phyloP scores from a whole-genome alignment of 805 yeast species.

The Starmerella floricola region DNA sequence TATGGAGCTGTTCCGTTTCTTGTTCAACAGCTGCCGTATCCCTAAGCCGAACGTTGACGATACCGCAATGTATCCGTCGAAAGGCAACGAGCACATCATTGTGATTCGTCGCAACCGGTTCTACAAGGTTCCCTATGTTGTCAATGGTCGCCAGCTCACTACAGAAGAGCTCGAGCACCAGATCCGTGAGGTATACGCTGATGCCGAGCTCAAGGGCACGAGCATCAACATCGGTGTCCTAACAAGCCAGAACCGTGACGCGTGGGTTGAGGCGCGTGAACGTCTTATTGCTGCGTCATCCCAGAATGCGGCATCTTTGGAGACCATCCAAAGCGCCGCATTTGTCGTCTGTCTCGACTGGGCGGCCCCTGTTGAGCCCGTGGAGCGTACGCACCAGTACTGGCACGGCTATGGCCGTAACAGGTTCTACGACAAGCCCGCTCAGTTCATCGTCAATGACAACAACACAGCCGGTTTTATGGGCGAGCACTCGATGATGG shows the following conservation, averaged over 20 bases:
- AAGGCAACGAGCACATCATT: constrained; percentile 51
- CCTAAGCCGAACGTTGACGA: constrained; percentile 49
- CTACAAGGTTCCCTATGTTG: constrained; percentile 47
- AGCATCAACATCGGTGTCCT: constrained; percentile 61
- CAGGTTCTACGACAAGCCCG: constrained; percentile 84
- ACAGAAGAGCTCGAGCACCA: constrained; percentile 38
- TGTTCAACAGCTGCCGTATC: constrained; percentile 81
- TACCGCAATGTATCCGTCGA: constrained; percentile 38
- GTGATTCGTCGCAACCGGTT: constrained; percentile 68
- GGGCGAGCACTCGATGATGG: constrained; percentile 97
- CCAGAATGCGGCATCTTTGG: constrained; percentile 46
- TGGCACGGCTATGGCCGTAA: constrained; percentile 96
- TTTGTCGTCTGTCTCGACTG: constrained; percentile 76
- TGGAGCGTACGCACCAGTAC: constrained; percentile 67
- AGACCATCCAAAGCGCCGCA: constrained; percentile 61
- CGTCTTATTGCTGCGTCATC: constrained; percentile 47
- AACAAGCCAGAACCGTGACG: constrained; percentile 76
- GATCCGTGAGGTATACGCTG: constrained; percentile 42
- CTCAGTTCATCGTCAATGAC: constrained; percentile 67
- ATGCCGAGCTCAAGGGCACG: constrained; percentile 32
- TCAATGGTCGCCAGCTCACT: constrained; percentile 30
- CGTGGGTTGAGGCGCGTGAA: constrained; percentile 52
- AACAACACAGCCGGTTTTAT: constrained; percentile 85
- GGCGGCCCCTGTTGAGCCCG: constrained; percentile 55
- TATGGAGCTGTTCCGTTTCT: constrained; percentile 81